These are phyloP conservation scores for Dalbergia cochinchinensis DNA, from an alignment of 306 rosid genomes.

Conservation along the genomic window DNA sequence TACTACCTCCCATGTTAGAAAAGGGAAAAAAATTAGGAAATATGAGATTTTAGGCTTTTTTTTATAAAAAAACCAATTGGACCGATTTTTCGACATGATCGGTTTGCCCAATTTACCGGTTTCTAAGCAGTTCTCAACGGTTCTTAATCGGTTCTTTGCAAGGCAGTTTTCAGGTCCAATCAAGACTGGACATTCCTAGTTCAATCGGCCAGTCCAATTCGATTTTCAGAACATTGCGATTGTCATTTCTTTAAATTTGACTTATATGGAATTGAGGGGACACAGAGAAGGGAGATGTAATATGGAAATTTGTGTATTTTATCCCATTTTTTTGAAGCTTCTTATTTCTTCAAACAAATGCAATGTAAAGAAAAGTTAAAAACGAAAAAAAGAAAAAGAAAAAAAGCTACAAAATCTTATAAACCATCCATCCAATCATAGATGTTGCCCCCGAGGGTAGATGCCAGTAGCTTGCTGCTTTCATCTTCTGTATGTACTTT, in stretches of 20 bases:
- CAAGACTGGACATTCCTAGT: no score
- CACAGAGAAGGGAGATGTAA: background rate
- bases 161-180: no score
- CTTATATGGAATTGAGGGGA: background rate
- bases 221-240: no score
- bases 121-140: no score
- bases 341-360: slow-evolving; percentile 62
- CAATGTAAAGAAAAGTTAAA: slow-evolving; percentile 37
- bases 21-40: no score
- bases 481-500: slow-evolving; percentile 46
- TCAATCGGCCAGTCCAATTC: no score
- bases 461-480: slow-evolving; percentile 42
- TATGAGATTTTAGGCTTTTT: no score
- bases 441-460: slow-evolving; percentile 38
- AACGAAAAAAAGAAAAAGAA: background rate
- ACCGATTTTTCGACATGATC: no score
- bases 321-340: slow-evolving; percentile 46
- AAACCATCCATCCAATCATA: slow-evolving; percentile 59
- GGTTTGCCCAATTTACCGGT: no score
- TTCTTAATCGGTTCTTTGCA: no score
- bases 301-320: slow-evolving; percentile 30
- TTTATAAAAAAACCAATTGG: no score
- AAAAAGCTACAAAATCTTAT: slow-evolving; percentile 56
- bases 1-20: no score
- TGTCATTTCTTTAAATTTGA: slow-evolving; percentile 16